These are phyloP conservation scores for Fraxinus xanthoxyloides DNA, from an alignment of 305 asterid genomes.

Conservation along the genomic window DNA sequence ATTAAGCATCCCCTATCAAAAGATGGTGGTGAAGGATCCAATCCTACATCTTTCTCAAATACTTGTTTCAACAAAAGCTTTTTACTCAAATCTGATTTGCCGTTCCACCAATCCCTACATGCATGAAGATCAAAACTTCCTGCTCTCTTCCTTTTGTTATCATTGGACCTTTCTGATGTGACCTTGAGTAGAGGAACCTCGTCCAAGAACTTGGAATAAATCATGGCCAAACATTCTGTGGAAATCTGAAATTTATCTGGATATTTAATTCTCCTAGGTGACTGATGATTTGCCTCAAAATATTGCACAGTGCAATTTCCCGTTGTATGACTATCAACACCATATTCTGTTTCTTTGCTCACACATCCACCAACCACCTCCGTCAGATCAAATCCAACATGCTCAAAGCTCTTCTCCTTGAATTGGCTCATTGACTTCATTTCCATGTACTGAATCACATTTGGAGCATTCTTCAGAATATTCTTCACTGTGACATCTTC, in stretches of 20 bases:
- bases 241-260: conserved; percentile 49
- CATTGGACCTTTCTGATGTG: conserved; percentile 20
- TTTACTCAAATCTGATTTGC: conserved; percentile 72
- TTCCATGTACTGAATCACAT: conserved; percentile 83
- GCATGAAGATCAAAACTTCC: conserved; percentile 27
- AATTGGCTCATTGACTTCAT: conserved; percentile 49
- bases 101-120: conserved; percentile 78
- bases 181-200: conserved; percentile 39
- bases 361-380: conserved; percentile 54
- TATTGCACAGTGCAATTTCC: conserved; percentile 39
- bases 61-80: conserved; percentile 63
- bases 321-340: conserved; percentile 17
- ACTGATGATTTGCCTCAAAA: conserved; percentile 29
- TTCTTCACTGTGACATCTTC: conserved; percentile 64
- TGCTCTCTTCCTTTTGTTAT: conserved; percentile 26
- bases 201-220: conserved; percentile 55
- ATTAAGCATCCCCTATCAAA: conserved; percentile 46
- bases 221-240: conserved; percentile 49
- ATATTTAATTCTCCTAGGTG: conserved; percentile 20
- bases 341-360: conserved; percentile 30
- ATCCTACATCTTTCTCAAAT: conserved; percentile 68
- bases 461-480: conserved; percentile 58
- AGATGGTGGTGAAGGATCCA: conserved; percentile 63
- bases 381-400: conserved; percentile 40
- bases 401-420: conserved; percentile 29